Evolutionary conservation across 2,329 filamentous ascomycete species (phyloP).

Genomic region (Cordyceps fumosorosea): DNA sequence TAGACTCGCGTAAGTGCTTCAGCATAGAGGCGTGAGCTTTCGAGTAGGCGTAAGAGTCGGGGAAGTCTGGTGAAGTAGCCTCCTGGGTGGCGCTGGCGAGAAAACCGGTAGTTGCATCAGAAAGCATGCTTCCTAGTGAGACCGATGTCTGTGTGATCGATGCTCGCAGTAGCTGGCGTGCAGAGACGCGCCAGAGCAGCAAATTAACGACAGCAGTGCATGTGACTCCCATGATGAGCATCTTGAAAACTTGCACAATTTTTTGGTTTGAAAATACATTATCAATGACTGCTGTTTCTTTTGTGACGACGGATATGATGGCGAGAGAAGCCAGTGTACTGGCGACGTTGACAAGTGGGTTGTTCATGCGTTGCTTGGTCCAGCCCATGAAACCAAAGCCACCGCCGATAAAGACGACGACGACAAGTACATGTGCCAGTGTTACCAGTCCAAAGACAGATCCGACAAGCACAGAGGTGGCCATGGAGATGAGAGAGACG

Average conservation of each 20-base stretch:
- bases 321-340: constrained; percentile 77
- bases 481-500: constrained; percentile 75
- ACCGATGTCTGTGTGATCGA: constrained; percentile 67
- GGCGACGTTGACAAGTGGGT: constrained; percentile 71
- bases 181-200: constrained; percentile 67
- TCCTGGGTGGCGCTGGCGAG: constrained; percentile 72
- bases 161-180: constrained; percentile 60
- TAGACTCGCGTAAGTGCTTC: constrained; percentile 72
- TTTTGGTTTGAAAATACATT: constrained; percentile 65
- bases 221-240: constrained; percentile 69
- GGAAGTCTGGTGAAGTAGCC: constrained; percentile 1
- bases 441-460: constrained; percentile 56
- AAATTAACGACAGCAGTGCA: constrained; percentile 64
- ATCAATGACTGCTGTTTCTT: constrained; percentile 74
- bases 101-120: constrained; percentile 71
- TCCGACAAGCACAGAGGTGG: constrained; percentile 67
- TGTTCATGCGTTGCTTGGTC: constrained; percentile 68
- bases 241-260: constrained; percentile 54
- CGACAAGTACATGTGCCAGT: constrained; percentile 67
- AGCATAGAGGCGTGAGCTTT: constrained; percentile 56
- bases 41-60: constrained; percentile 51
- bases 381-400: constrained; percentile 78
- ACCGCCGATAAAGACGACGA: constrained; percentile 73
- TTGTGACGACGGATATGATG: constrained; percentile 78
- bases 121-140: constrained; percentile 69